Evolutionary conservation across 2,329 filamentous ascomycete species (phyloP).

Genomic region (Fusarium avenaceum): DNA sequence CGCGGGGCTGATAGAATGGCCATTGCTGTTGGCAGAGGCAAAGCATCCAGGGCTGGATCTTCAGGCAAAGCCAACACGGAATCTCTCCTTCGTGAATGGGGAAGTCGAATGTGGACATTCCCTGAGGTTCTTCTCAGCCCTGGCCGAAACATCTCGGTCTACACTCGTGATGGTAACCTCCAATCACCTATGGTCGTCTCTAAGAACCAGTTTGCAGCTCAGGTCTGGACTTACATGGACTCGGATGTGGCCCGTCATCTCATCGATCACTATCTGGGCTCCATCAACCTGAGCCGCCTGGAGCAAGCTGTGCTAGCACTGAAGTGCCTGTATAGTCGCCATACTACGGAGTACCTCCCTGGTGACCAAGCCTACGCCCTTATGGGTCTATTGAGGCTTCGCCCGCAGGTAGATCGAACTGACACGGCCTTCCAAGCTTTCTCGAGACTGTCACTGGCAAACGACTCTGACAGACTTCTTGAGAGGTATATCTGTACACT

Average conservation of each 20-base stretch:
- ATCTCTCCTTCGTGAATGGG: slow-evolving; percentile 47
- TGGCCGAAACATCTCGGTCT: slow-evolving; percentile 43
- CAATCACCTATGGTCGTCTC: slow-evolving; percentile 39
- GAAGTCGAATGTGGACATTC: slow-evolving; percentile 50
- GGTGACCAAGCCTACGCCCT: slow-evolving; percentile 55
- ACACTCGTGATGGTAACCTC: slow-evolving; percentile 45
- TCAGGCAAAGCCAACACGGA: slow-evolving; percentile 41
- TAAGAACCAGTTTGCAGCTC: slow-evolving; percentile 53
- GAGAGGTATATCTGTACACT: slow-evolving; percentile 53
- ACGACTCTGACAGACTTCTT: slow-evolving; percentile 54
- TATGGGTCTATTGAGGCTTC: slow-evolving; percentile 54
- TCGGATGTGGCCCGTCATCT: slow-evolving; percentile 50
- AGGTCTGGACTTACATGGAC: slow-evolving; percentile 51
- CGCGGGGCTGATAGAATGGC: slow-evolving; percentile 45
- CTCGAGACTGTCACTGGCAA: slow-evolving; percentile 53
- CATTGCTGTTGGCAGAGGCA: slow-evolving; percentile 45
- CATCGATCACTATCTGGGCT: slow-evolving; percentile 54
- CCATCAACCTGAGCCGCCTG: slow-evolving; percentile 51
- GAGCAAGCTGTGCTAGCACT: slow-evolving; percentile 52
- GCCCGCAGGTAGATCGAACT: slow-evolving; percentile 51
- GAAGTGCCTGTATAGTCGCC: slow-evolving; percentile 50
- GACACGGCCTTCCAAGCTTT: slow-evolving; percentile 56
- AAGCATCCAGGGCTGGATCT: slow-evolving; percentile 13
- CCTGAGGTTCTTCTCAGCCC: slow-evolving; percentile 49
- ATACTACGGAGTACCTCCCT: slow-evolving; percentile 42